Base-by-base conservation (phyloP, 768 basidiomycete genomes). In the Psilocybe azurescens region DNA sequence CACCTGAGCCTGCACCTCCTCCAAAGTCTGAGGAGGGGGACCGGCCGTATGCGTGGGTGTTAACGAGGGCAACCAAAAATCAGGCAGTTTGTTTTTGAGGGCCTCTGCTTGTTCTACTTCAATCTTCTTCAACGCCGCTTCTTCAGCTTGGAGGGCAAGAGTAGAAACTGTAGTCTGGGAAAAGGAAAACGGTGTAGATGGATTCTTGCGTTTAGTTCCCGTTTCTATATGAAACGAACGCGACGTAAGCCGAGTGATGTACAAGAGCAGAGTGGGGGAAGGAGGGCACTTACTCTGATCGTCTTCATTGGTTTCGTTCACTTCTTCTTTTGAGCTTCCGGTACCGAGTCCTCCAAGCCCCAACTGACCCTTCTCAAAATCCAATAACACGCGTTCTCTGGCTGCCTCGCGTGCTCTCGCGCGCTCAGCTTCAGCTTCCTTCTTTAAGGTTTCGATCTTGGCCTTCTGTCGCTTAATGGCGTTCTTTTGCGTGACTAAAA, bases 51-150 rank as follows among this genome's bases (percentile, higher is more conserved):
- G 86, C 49, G 85, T 96, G 0, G 96, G 96, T 0, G 96, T 95
- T 28, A 98, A 77, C 0, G 93, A 95, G 2, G 95, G 95, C 41
- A 99, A 81, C 97, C 97, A 99, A 73, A 97, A 99, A 69, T 97
- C 95, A 2, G 97, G 95, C 2, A 99, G 83, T 74, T 98, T 97
- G 62, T 87, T 85, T 61, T 90, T 92, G 59, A 97, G 78, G 3
- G 90, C 85, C 64, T 95, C 94, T 0, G 90, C 89, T 66, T 93
- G 91, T 73, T 97, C 95, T 36, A 83, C 81, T 70, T 95, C 93
- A 51, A 98, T 94, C 68, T 89, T 79, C 33, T 83, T 82, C 53
- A 96, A 77, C 0, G 97, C 97, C 18, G 88, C 89, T 61, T 96
- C 93, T 71, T 98, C 96, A 1, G 95, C 95, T 70, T 94, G 91